Evolutionary conservation across 2,329 filamentous ascomycete genomes (phyloP).

Genomic region (Penicillium corylophilum): DNA sequence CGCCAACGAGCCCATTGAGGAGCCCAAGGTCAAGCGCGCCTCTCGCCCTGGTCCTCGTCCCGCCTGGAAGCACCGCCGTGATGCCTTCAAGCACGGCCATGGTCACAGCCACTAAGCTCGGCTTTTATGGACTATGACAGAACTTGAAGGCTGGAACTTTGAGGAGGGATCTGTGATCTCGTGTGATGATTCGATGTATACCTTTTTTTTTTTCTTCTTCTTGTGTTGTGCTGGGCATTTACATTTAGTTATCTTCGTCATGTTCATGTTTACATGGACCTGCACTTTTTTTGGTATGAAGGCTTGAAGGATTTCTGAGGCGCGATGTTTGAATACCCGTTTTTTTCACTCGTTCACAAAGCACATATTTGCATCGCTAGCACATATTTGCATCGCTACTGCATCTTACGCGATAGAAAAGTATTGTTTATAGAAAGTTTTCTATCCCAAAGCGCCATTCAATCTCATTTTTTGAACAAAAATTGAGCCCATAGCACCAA

Average conservation of each 20-base stretch:
- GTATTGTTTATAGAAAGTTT: background rate
- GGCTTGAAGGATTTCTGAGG: background rate
- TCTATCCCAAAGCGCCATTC: background rate
- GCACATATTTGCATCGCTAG: background rate
- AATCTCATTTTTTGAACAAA: background rate
- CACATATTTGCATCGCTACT: background rate
- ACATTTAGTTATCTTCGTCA: background rate
- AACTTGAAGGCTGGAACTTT: background rate
- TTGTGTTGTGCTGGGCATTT: conserved; percentile 1
- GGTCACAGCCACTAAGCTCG: background rate
- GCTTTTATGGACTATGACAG: background rate
- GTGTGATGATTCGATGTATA: background rate
- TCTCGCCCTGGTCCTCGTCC: conserved; percentile 7
- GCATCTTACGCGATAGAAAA: background rate
- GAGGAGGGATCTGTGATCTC: conserved; percentile 7
- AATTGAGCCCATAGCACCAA: background rate
- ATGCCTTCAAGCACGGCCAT: conserved; percentile 11
- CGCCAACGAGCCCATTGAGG: background rate
- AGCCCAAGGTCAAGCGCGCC: conserved; percentile 1
- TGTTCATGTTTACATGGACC: background rate
- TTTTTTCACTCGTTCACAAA: background rate
- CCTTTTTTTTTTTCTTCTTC: background rate
- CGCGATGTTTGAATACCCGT: conserved; percentile 6
- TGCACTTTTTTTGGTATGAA: background rate
- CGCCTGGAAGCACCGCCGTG: conserved; percentile 13